Percentiles rank a stretch among this genome's conserved stretches.
phyloP scores from a whole-genome alignment of 306 rosid genomes.

The Datisca glomerata region DNA sequence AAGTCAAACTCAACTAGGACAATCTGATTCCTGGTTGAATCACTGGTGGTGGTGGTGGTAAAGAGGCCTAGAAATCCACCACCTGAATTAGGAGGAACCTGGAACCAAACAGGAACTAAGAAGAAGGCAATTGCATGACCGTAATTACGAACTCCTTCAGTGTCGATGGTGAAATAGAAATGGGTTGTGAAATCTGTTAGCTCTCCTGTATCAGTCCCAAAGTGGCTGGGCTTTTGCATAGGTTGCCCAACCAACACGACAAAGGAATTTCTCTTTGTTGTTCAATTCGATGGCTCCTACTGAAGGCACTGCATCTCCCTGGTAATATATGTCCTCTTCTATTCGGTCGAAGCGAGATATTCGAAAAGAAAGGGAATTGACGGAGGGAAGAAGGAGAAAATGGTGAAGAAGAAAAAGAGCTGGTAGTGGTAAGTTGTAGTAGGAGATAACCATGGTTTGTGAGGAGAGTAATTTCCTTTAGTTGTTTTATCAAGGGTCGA shows the following conservation, averaged over 20 bases:
- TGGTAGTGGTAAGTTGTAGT: no score
- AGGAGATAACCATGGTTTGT: no score
- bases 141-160: background rate
- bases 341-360: slow-evolving; percentile 2
- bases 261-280: background rate
- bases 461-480: no score
- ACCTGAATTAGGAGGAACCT: slow-evolving; percentile 4
- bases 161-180: slow-evolving; percentile 3
- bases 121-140: no score
- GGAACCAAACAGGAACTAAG: no score
- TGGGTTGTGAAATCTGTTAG: no score
- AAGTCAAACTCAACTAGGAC: slow-evolving; percentile 7
- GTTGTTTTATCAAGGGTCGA: no score
- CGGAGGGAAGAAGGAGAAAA: background rate
- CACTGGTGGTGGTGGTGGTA: background rate
- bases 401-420: no score
- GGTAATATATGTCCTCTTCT: background rate
- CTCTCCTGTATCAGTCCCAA: background rate
- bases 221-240: slow-evolving; percentile 2
- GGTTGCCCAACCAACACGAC: slow-evolving; percentile 14
- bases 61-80: slow-evolving; percentile 12
- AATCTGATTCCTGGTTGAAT: background rate
- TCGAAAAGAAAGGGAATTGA: slow-evolving; percentile 2
- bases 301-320: slow-evolving; percentile 7
- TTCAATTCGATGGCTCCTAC: slow-evolving; percentile 7